These are phyloP conservation scores for Salix purpurea DNA, from an alignment of 345 rosid genomes.

Conservation along the genomic window DNA sequence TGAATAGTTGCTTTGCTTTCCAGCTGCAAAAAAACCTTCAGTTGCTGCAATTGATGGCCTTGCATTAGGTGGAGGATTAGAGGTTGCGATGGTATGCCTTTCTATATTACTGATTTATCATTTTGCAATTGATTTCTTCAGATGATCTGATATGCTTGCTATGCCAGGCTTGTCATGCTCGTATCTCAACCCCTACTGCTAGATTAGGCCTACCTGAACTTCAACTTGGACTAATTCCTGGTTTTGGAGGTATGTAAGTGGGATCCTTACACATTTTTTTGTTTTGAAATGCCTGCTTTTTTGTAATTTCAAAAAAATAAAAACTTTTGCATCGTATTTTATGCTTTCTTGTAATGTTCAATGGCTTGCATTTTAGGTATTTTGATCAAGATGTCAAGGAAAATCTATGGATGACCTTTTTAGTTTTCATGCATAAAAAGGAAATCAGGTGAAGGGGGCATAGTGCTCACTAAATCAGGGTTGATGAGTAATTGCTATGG, in stretches of 20 bases:
- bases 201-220: slow-evolving; percentile 91
- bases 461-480: not conserved
- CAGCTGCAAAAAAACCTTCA: slow-evolving; percentile 86
- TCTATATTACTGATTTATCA: not conserved
- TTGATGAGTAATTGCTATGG: not conserved
- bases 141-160: slow-evolving; percentile 12
- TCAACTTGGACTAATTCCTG: slow-evolving; percentile 89
- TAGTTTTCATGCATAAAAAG: not conserved
- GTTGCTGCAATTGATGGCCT: slow-evolving; percentile 99
- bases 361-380: not conserved
- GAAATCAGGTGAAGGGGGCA: not conserved
- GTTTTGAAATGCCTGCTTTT: not conserved
- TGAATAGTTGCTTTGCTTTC: slow-evolving; percentile 22
- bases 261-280: not conserved
- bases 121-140: not conserved
- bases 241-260: slow-evolving; percentile 75
- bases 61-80: slow-evolving; percentile 98
- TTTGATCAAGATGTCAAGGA: not conserved
- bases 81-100: slow-evolving; percentile 78
- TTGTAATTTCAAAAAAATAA: not conserved
- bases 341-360: not conserved
- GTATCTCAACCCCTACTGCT: slow-evolving; percentile 73
- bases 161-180: slow-evolving; percentile 79
- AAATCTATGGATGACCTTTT: not conserved
- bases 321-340: not conserved